Conservation (phyloP, 768 basidiomycete genomes). For the Psilocybe azurescens region DNA sequence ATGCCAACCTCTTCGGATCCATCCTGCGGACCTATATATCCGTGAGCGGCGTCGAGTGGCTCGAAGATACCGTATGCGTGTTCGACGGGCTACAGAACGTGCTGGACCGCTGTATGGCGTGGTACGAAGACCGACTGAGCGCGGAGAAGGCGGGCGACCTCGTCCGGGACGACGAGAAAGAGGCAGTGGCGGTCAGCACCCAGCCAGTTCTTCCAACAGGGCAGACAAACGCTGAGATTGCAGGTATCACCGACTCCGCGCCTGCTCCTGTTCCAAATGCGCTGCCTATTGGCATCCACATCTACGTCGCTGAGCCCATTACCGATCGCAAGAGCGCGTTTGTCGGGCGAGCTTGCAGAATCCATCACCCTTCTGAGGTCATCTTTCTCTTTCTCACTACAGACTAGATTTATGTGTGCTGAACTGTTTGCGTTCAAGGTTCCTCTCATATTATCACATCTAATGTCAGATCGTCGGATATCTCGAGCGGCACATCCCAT, state of each 20-base stretch:
- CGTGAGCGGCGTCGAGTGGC: constrained; percentile 76
- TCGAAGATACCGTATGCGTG: constrained; percentile 74
- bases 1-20: constrained; percentile 74
- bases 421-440: constrained; percentile 49
- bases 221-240: too few relatives aligned
- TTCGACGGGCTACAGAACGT: constrained; percentile 87
- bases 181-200: constrained; percentile 10
- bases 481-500: constrained; percentile 78
- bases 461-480: constrained; percentile 76
- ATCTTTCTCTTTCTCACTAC: not conserved
- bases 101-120: constrained; percentile 64
- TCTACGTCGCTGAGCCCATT: constrained; percentile 80
- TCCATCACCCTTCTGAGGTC: constrained; percentile 81
- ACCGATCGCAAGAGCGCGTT: constrained; percentile 86
- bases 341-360: constrained; percentile 82
- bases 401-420: not conserved
- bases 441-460: constrained; percentile 63
- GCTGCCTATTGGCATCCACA: constrained; percentile 63
- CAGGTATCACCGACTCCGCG: too few relatives aligned
- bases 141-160: constrained; percentile 60
- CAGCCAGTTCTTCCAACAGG: constrained; percentile 7
- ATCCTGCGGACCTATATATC: constrained; percentile 86
- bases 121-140: constrained; percentile 75
- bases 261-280: constrained; percentile 22
- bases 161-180: constrained; percentile 55